Evolutionary conservation across 345 rosid genomes (phyloP).

Genomic region (Moringa oleifera): DNA sequence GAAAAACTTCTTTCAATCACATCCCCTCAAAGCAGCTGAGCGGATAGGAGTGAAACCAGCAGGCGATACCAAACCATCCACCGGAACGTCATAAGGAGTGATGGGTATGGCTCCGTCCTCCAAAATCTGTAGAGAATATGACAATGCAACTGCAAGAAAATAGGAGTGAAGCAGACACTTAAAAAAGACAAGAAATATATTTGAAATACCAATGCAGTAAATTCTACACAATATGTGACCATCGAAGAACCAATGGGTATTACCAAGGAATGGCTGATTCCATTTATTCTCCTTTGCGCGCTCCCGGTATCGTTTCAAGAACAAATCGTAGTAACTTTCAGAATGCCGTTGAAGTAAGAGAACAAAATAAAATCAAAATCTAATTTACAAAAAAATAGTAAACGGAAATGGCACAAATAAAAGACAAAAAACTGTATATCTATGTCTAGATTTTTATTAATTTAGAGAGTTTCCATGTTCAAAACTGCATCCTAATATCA

Average conservation of each 20-base stretch:
- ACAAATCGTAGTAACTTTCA: slow-evolving; percentile 72
- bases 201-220: no score
- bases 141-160: slow-evolving; percentile 71
- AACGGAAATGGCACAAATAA: background rate
- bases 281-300: slow-evolving; percentile 67
- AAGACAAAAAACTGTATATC: no score
- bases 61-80: slow-evolving; percentile 78
- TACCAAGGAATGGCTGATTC: slow-evolving; percentile 70
- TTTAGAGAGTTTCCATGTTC: background rate
- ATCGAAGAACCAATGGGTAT: no score
- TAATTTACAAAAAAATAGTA: background rate
- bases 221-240: no score
- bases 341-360: slow-evolving; percentile 17
- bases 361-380: background rate
- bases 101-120: slow-evolving; percentile 64
- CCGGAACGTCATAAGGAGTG: slow-evolving; percentile 51
- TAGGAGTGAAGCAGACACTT: slow-evolving; percentile 18
- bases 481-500: background rate
- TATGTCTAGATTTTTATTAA: background rate
- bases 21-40: slow-evolving; percentile 39
- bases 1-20: slow-evolving; percentile 11
- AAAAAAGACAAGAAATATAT: no score
- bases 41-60: slow-evolving; percentile 61
- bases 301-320: slow-evolving; percentile 64
- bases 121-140: slow-evolving; percentile 78